Conservation (phyloP, 75 land plant species). For the Cupressus sempervirens region DNA sequence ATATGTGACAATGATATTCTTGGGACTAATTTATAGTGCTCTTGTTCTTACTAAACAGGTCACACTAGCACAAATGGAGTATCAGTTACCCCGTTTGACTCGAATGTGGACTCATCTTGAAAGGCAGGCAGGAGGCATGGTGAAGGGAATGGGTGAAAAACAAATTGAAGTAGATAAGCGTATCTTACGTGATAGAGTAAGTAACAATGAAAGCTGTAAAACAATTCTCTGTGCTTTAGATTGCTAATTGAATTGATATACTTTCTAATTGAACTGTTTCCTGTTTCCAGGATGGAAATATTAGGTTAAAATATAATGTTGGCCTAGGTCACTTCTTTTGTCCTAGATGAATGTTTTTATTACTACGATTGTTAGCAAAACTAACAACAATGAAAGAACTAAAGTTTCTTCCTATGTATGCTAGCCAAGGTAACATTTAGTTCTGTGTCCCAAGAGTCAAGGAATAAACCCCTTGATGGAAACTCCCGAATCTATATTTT, state of each 20-base stretch:
- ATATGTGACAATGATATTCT: background rate
- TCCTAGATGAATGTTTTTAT: background rate
- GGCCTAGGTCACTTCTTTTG: background rate
- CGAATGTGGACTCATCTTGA: conserved; percentile 97
- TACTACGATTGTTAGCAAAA: background rate
- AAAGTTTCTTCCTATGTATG: background rate
- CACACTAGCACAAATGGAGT: conserved; percentile 90
- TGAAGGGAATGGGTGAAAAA: conserved; percentile 99
- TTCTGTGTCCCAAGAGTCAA: background rate
- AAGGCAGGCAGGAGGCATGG: conserved; percentile 92
- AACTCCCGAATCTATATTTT: background rate
- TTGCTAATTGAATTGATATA: background rate
- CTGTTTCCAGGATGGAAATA: background rate
- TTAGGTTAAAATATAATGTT: background rate
- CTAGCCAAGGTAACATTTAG: background rate
- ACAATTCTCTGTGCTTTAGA: background rate
- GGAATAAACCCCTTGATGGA: background rate
- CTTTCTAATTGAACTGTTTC: background rate
- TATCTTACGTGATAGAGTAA: conserved; percentile 76
- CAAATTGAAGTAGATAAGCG: conserved; percentile 99
- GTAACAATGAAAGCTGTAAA: conserved; percentile 1
- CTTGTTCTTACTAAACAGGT: conserved; percentile 41
- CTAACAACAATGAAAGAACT: background rate
- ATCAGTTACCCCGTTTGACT: conserved; percentile 86
- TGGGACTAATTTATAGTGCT: conserved; percentile 4